Base-by-base conservation (phyloP, 2,329 filamentous ascomycete genomes). In the Apiospora rasikravindrae region DNA sequence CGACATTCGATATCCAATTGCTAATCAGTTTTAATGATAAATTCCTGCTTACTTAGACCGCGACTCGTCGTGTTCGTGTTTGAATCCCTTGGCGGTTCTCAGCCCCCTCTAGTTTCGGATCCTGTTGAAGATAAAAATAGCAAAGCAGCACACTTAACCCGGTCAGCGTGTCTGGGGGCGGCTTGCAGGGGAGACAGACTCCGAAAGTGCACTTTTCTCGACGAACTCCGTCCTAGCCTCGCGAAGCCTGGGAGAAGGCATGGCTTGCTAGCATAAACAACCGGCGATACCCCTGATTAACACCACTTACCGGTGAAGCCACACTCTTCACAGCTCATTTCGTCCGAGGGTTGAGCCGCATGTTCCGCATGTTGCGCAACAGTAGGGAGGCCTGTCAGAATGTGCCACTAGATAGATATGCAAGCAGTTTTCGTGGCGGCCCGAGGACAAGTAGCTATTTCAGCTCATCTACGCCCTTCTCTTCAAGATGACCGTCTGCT, bases 41-140 rank as follows among this genome's bases (percentile, higher is more conserved):
- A 64, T 14, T 64, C 19, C 22, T 37, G 57, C 57, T 64, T 64
- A 64, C 57, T 64, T 64, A 40, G 57, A 64, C 57, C 57, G 57
- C 53, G 53, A 61, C 19, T 22, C 29, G 53, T 26, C 8, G 29
- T 33, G 33, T 40, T 64, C 57, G 22, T 64, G 33, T n/a, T 40
- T 40, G 57, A 40, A 10, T 6, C 29, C 22, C 57, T 40, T 40
- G 33, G 33, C 33, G 10, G 29, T 33, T n/a, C 16, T 64, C 57
- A 64, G 57, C 57, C 22, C 57, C 22, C 57, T n/a, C 33, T 64
- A 40, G 57, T 64, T 64, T 13, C 19, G 33, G 57, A 40, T 64
- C 57, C 57, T 40, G 11, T 22, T 64, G 33, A 6, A 40, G 33
- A 64, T 40, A 64, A 40, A 64, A 64, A 64, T 64, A 64, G 57